Evolutionary conservation across 2,329 filamentous ascomycete species (phyloP), one percentile per base, ranked within the genome.

Genomic region (Aspergillus neoniger): DNA sequence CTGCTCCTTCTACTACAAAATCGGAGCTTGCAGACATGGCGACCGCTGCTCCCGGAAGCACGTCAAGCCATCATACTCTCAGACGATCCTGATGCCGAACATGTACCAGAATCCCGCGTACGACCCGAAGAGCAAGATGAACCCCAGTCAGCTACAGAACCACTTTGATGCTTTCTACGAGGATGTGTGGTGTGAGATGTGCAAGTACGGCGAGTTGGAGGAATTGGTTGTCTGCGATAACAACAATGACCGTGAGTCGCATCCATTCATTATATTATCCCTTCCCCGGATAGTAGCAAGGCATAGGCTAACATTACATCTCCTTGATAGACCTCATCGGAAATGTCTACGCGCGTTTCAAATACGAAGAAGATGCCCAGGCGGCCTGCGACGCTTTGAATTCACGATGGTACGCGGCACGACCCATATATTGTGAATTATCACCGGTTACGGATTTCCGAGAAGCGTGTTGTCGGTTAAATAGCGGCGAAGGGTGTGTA

Each of bases 1-100:
- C 86, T 97, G 95, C 86, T 95, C 91, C 60, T 99, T 99, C 87
- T 99, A 99, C 88, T 93, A 97, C 90, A 99, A 99, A 84, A 99
- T 99, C 79, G 95, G 95, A 77, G 95, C 95, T 57, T 99, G 95
- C 84, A 90, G 95, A 65, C 95, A 99, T 84, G 95, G 95, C 76
- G 95, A 99, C 81, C 91, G 95, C 74, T 99, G 95, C 85, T 96
- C 91, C 64, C 89, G 95, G 71, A 99, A 99, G 80, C 95, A 99
- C 80, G 95, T 99, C 83, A 99, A 99, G 83, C 95, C 95, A 1
- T 96, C 92, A 21, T 99, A 99, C 86, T 91, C 87, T 65, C 95
- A 99, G 80, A 99, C 95, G 19, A 93, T 99, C 79, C 90, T 99
- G 68, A 92, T 99, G 76, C 95, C 95, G 50, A 97, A 96, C 80